A percentile compares a stretch with the other conserved stretches of the same genome.
Conservation (phyloP, 164 flowering plant genomes). For the Dillenia turbinata region DNA sequence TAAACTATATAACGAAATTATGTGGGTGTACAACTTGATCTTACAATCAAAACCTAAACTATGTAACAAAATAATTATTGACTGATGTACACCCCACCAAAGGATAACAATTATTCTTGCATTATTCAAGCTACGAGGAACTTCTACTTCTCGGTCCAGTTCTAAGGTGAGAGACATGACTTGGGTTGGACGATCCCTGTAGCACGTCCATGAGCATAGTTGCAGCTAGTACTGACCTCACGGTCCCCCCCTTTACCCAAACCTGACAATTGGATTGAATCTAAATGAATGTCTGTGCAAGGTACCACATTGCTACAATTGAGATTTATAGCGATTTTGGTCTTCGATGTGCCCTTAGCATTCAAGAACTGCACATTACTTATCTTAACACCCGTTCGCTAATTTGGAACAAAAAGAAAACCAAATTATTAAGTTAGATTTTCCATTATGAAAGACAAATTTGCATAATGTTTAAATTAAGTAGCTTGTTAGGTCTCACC, state of each 20-base stretch:
- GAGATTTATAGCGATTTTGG: conserved; percentile 26
- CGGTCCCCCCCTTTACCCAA: not conserved
- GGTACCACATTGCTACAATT: conserved; percentile 29
- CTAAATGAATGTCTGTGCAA: conserved; percentile 23
- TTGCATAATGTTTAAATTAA: too few species aligned
- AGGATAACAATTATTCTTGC: too few species aligned
- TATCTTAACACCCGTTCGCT: conserved; percentile 32
- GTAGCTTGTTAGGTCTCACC: conserved; percentile 9
- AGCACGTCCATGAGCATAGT: conserved; percentile 23
- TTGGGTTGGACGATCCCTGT: not conserved
- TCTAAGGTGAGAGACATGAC: too few species aligned
- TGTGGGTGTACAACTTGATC: too few species aligned
- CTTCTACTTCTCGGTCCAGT: too few species aligned
- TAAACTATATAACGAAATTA: too few species aligned
- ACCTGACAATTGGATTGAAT: conserved; percentile 14
- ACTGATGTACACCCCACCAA: too few species aligned
- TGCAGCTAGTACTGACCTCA: conserved; percentile 21
- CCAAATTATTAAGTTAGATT: not conserved
- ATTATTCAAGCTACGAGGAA: too few species aligned
- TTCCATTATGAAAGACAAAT: too few species aligned
- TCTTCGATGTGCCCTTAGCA: conserved; percentile 28
- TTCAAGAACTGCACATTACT: conserved; percentile 24
- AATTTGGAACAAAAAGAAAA: not conserved
- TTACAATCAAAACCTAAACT: too few species aligned
- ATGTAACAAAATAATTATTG: too few species aligned